These are phyloP conservation scores for Paxillus involutus DNA, from an alignment of 768 basidiomycete species.

Conservation along the genomic window DNA sequence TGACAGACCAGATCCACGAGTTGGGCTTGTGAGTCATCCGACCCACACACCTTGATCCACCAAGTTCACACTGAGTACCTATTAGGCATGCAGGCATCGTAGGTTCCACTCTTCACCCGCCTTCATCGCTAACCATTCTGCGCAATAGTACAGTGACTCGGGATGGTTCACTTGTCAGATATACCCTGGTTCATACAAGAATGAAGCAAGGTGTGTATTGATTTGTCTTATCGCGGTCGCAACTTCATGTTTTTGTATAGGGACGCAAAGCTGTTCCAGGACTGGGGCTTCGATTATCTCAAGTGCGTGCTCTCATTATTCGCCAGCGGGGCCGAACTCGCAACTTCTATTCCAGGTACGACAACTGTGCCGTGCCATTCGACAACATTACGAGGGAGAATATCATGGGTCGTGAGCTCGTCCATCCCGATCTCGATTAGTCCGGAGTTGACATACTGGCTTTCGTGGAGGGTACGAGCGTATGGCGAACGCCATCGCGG, in stretches of 20 bases:
- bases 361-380: conserved; percentile 63
- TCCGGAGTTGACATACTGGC: not conserved
- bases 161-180: conserved; percentile 68
- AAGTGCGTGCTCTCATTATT: conserved; percentile 41
- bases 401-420: conserved; percentile 50
- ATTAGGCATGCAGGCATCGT: conserved; percentile 63
- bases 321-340: not conserved
- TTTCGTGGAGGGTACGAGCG: conserved; percentile 50
- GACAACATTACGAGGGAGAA: conserved; percentile 56
- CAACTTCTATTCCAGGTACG: conserved; percentile 41
- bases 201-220: conserved; percentile 50
- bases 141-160: conserved; percentile 59
- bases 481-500: conserved; percentile 59
- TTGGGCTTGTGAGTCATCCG: conserved; percentile 51
- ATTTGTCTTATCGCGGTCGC: not conserved
- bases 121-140: conserved; percentile 2
- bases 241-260: conserved; percentile 28
- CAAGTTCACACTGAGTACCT: not conserved
- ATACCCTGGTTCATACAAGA: conserved; percentile 65
- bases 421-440: not conserved
- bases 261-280: conserved; percentile 56
- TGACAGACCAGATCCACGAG: conserved; percentile 55
- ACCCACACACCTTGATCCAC: not conserved
- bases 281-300: conserved; percentile 67
- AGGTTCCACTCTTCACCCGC: conserved; percentile 17